Conservation (phyloP, 2,329 filamentous ascomycete genomes). For the Macrophomina tecta region DNA sequence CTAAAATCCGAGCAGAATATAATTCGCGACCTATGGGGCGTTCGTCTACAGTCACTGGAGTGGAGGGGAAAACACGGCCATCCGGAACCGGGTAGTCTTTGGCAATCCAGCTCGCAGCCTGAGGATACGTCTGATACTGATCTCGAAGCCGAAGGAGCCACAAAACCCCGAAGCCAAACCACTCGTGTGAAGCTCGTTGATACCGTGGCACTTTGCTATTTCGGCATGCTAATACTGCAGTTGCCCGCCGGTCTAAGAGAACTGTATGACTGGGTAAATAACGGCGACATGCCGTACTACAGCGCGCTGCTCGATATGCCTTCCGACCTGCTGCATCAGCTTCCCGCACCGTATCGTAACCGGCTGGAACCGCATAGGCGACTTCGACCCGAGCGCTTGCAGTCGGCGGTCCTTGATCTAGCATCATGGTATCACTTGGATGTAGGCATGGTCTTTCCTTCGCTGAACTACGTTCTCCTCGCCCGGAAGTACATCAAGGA, state of each 20-base stretch:
- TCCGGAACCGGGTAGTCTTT: slow-evolving; percentile 36
- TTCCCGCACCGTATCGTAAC: slow-evolving; percentile 67
- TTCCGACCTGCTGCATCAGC: slow-evolving; percentile 66
- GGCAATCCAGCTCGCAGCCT: slow-evolving; percentile 61
- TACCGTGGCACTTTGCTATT: slow-evolving; percentile 77
- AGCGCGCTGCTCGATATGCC: slow-evolving; percentile 66
- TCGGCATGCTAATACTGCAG: slow-evolving; percentile 76
- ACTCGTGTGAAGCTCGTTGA: slow-evolving; percentile 71
- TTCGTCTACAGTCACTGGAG: slow-evolving; percentile 64
- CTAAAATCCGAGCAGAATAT: slow-evolving; percentile 48
- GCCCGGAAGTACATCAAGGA: slow-evolving; percentile 69
- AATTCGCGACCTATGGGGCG: slow-evolving; percentile 83
- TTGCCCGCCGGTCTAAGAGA: slow-evolving; percentile 79
- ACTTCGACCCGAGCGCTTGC: slow-evolving; percentile 63
- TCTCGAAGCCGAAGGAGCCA: slow-evolving; percentile 41
- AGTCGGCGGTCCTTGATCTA: slow-evolving; percentile 67
- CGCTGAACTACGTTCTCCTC: slow-evolving; percentile 72
- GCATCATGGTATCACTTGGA: slow-evolving; percentile 68
- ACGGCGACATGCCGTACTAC: slow-evolving; percentile 74
- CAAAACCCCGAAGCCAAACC: slow-evolving; percentile 52
- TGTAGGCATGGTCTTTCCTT: slow-evolving; percentile 74
- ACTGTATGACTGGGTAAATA: slow-evolving; percentile 69
- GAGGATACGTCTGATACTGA: slow-evolving; percentile 50
- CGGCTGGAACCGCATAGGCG: slow-evolving; percentile 61
- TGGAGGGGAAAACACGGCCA: slow-evolving; percentile 48